A percentile compares a stretch with the other conserved stretches of the same genome.
Conservation (phyloP, 441 rosid species). For the Erodium moschatum region DNA sequence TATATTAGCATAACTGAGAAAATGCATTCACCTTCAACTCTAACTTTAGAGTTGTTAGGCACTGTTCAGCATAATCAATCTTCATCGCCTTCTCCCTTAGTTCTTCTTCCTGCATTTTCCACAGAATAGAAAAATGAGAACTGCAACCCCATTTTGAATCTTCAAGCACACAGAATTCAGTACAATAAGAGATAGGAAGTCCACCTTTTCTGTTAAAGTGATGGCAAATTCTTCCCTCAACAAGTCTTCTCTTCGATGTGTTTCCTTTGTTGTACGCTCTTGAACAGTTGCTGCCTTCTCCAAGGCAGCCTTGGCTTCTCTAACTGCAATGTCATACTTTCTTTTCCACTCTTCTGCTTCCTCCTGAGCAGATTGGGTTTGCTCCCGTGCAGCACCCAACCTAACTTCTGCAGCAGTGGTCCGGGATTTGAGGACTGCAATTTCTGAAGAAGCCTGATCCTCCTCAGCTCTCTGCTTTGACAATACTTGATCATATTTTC, state of each 20-base stretch:
- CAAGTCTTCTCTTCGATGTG: slow-evolving; percentile 79
- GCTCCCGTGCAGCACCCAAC: slow-evolving; percentile 89
- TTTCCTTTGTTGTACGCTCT: slow-evolving; percentile 71
- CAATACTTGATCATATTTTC: slow-evolving; percentile 61
- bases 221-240: slow-evolving; percentile 63
- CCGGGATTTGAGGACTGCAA: slow-evolving; percentile 65
- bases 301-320: slow-evolving; percentile 83
- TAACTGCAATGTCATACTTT: slow-evolving; percentile 75
- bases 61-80: slow-evolving; percentile 74
- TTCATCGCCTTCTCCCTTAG: slow-evolving; percentile 56
- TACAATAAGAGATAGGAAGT: slow-evolving; percentile 14
- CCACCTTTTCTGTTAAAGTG: slow-evolving; percentile 62
- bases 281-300: slow-evolving; percentile 90
- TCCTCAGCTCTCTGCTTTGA: slow-evolving; percentile 72
- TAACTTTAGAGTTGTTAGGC: slow-evolving; percentile 59
- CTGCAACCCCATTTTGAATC: not conserved
- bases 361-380: slow-evolving; percentile 74
- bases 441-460: slow-evolving; percentile 65
- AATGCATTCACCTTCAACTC: slow-evolving; percentile 59
- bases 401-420: slow-evolving; percentile 93
- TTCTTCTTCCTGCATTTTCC: slow-evolving; percentile 67
- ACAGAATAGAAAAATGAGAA: slow-evolving; percentile 1
- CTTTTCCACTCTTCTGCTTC: slow-evolving; percentile 94
- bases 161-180: not conserved
- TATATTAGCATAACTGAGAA: not conserved